Base-by-base conservation (phyloP, 441 rosid genomes). In the Gossypium aridum region DNA sequence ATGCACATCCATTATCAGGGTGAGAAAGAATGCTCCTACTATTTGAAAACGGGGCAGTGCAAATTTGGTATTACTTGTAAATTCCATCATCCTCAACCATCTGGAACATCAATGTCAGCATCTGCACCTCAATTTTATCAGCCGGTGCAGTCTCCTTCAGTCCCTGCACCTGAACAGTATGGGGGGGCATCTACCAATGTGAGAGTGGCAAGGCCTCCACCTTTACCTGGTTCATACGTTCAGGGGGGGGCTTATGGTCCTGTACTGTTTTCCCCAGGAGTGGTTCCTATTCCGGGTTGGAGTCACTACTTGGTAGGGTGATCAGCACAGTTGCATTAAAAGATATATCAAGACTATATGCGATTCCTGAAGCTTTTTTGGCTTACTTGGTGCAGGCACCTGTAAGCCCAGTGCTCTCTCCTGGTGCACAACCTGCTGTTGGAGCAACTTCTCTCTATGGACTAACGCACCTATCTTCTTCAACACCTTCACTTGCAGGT, bases 31-130 rank as follows among this genome's bases (percentile, higher is more conserved):
- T 94, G 98, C 92, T 88, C 96, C 91, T 92, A 94, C 86, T 94
- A 90, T 91, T 87, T 94, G 90, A 89, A 91, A 87, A 91, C 94
- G 88, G 97, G 98, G 89, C 98, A 90, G 80, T 94, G 98, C 97
- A 94, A 94, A 84, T 94, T 94, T 83, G 97, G 97, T 78, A 71
- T 85, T 63, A 91, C 92, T 75, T 94, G 98, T 92, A 92, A 92
- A 89, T 94, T 91, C 83, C 95, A 94, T 83, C 98, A 94, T 88
- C 97, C 98, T 85, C 96, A 88, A 79, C 94, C 88, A 75, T 88
- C 90, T 86, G 91, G 87, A 78, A 73, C 90, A 6, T 70, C 98
- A 19, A 16, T 77, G 57, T 86, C 91, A 66, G 87, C 87, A 59
- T 85, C 97, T 92, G 96, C 94, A 85, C 94, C 99, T 81, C 97